Base-by-base conservation (phyloP, 805 yeast species). In the Priceomyces carsonii region DNA sequence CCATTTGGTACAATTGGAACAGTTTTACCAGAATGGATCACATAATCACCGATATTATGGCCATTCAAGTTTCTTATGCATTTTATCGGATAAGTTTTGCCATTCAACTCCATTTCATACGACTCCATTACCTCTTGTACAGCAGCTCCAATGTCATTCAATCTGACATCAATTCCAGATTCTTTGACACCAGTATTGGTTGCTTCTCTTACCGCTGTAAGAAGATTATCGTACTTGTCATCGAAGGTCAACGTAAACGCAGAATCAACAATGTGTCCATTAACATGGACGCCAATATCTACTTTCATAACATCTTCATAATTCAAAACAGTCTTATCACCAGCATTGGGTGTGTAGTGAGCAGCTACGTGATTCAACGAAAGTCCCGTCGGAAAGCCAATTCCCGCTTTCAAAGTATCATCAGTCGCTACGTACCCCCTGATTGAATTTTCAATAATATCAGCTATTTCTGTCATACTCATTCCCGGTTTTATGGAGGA, bases 351-450 rank as follows among this genome's bases (percentile, higher is more conserved):
- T 0, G 98, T 91, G 63, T 89, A 93, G 59, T 93, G 99, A 0
- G 99, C 99, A 17, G 99, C 99, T 55, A 88, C 82, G 55, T 89
- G 85, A 63, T 93, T 93, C 45, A 91, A 62, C 1, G 96, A 87
- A 25, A 93, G 75, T 40, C 99, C 99, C n/a, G 97, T 89, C 33
- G 99, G 99, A 74, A 93, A 93, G 5, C 98, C 99, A 51, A 90
- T 79, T 25, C 99, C 99, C 12, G 88, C 93, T 35, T 58, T 61
- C 42, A 75, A 71, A 19, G 76, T 73, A 27, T 79, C 72, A 50
- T 80, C 83, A 33, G 82, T 83, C 27, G 75, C 83, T 10, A 89
- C 74, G 49, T 82, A 79, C 4, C 80, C 75, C 49, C 98, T 75
- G 6, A 85, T 84, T 0, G 91, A 77, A 55, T 88, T 78, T 61